These are phyloP conservation scores for Syzygium aromaticum DNA, from an alignment of 345 rosid species.

Conservation along the genomic window DNA sequence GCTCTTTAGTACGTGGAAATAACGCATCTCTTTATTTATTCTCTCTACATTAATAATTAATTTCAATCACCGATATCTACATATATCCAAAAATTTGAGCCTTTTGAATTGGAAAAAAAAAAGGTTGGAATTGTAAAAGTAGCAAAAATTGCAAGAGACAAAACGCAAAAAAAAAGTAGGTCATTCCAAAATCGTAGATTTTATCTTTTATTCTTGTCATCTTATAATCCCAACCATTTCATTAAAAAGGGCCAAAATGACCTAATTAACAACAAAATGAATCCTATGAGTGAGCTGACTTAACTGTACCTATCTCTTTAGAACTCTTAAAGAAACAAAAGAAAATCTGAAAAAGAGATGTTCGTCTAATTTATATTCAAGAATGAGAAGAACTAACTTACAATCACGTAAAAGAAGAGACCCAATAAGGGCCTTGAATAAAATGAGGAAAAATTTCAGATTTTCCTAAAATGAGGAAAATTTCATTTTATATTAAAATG, in stretches of 20 bases:
- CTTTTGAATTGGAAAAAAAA: not conserved
- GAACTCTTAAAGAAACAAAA: not conserved
- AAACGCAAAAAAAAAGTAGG: not conserved
- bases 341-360: not conserved
- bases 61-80: not conserved
- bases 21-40: not conserved
- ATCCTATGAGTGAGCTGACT: not conserved
- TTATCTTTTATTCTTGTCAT: not conserved
- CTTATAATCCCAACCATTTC: not conserved
- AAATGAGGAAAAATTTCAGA: too few species aligned
- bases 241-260: not conserved
- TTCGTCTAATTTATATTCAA: not conserved
- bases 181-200: not conserved
- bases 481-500: too few species aligned
- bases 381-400: not conserved
- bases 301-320: not conserved
- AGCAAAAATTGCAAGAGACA: not conserved
- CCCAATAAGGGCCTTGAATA: too few species aligned
- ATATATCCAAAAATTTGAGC: not conserved
- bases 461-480: too few species aligned
- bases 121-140: not conserved
- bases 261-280: not conserved
- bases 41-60: not conserved
- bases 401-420: not conserved
- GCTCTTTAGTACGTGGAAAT: not conserved